Percentiles rank a stretch among this genome's conserved stretches.
Conservation (phyloP, 257 asterid species). For the Misopates orontium region DNA sequence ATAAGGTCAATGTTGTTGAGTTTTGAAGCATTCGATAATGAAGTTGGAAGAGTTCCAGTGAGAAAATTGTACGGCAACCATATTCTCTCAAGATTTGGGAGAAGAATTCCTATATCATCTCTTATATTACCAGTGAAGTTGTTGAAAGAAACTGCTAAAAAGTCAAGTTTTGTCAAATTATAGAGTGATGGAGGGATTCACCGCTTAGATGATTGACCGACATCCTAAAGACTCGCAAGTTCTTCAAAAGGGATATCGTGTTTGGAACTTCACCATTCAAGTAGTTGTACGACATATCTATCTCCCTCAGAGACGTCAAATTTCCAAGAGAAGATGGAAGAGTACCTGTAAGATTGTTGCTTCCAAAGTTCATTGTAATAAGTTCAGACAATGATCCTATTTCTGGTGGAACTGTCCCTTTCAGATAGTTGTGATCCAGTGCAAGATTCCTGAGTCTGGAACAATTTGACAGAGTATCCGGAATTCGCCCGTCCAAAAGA, state of each 20-base stretch:
- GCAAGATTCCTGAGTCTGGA: constrained; percentile 31
- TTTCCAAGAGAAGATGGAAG: constrained; percentile 50
- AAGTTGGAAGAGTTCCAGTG: constrained; percentile 43
- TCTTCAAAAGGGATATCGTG: constrained; percentile 26
- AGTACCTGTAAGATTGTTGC: constrained; percentile 52
- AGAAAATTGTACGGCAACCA: constrained; percentile 44
- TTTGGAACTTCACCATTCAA: constrained; percentile 43
- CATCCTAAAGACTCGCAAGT: constrained; percentile 21
- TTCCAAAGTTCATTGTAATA: constrained; percentile 34
- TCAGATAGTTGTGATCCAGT: constrained; percentile 40
- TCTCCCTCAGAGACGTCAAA: constrained; percentile 39
- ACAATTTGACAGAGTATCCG: constrained; percentile 35
- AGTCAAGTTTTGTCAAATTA: constrained; percentile 34
- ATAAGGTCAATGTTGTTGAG: constrained; percentile 38
- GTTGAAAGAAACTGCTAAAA: constrained; percentile 38
- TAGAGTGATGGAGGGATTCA: constrained; percentile 37
- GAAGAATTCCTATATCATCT: constrained; percentile 37
- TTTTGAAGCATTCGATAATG: constrained; percentile 38
- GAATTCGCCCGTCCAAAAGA: constrained; percentile 37
- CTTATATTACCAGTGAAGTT: constrained; percentile 42
- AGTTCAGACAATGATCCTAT: constrained; percentile 32
- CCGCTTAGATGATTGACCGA: constrained; percentile 32
- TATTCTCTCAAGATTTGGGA: constrained; percentile 30
- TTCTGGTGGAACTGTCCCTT: constrained; percentile 35
- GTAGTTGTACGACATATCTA: constrained; percentile 45